These are phyloP conservation scores for Umbilicaria muhlenbergii DNA, from an alignment of 495 filamentous ascomycete species.

Conservation along the genomic window DNA sequence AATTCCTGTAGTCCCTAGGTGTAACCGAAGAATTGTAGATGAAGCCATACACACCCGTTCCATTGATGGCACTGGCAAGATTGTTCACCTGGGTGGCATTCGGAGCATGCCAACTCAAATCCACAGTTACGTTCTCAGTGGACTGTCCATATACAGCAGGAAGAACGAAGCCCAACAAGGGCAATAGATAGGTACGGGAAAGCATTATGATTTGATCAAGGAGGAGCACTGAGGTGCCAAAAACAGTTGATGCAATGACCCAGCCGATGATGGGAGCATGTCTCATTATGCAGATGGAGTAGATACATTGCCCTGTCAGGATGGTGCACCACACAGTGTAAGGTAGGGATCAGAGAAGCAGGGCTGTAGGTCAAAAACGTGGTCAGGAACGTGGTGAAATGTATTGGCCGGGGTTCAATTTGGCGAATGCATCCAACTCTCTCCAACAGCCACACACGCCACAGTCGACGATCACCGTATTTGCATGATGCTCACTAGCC, in stretches of 20 bases:
- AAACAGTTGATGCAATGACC: background rate
- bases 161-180: background rate
- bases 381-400: too few species aligned
- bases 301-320: background rate
- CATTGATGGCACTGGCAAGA: conserved; percentile 31
- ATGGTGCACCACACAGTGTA: too few species aligned
- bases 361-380: too few species aligned
- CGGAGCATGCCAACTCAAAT: conserved; percentile 43
- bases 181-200: background rate
- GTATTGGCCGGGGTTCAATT: too few species aligned
- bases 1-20: conserved; percentile 19
- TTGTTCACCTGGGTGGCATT: conserved; percentile 39
- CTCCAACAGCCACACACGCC: too few species aligned
- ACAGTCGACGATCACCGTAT: too few species aligned
- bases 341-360: too few species aligned
- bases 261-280: conserved; percentile 1
- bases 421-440: too few species aligned
- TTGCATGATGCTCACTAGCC: too few species aligned
- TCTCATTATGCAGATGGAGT: background rate
- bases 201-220: background rate
- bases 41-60: conserved; percentile 43
- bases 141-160: background rate
- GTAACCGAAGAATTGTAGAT: conserved; percentile 43
- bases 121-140: conserved; percentile 11
- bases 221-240: background rate